These are phyloP conservation scores for Alectoria sarmentosa DNA, from an alignment of 495 filamentous ascomycete species.

Conservation along the genomic window DNA sequence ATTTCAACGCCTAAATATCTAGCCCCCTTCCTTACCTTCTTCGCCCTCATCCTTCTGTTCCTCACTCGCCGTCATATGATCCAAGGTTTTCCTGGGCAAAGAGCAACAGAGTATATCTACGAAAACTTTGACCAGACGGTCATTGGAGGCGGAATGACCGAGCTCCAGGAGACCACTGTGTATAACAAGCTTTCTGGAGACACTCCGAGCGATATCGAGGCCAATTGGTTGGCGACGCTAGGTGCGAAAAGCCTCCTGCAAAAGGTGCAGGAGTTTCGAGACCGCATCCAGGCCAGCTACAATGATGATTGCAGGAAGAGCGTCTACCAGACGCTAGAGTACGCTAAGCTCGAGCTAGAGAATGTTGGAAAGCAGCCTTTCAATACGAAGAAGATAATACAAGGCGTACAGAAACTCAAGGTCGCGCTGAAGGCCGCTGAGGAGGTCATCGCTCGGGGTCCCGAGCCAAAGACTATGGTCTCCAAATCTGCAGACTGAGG, in stretches of 20 bases:
- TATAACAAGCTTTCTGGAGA: background rate
- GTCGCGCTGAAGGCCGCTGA: background rate
- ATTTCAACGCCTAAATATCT: background rate
- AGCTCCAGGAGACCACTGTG: background rate
- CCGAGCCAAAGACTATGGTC: background rate
- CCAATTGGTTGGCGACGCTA: background rate
- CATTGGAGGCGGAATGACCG: background rate
- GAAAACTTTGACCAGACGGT: background rate
- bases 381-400: background rate
- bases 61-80: background rate
- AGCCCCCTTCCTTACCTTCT: background rate
- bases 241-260: background rate
- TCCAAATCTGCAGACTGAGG: background rate
- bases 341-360: background rate
- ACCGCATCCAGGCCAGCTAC: background rate
- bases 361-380: background rate
- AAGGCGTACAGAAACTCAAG: background rate
- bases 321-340: background rate
- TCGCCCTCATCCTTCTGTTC: background rate
- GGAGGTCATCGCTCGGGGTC: background rate
- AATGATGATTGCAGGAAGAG: background rate
- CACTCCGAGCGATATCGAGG: background rate
- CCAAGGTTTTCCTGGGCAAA: background rate
- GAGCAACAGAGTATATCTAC: background rate
- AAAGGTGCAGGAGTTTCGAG: background rate